Evolutionary conservation across 2,329 filamentous ascomycete species (phyloP), one percentile per base, ranked within the genome.

Genomic region (Xylariomycetidae sp.): DNA sequence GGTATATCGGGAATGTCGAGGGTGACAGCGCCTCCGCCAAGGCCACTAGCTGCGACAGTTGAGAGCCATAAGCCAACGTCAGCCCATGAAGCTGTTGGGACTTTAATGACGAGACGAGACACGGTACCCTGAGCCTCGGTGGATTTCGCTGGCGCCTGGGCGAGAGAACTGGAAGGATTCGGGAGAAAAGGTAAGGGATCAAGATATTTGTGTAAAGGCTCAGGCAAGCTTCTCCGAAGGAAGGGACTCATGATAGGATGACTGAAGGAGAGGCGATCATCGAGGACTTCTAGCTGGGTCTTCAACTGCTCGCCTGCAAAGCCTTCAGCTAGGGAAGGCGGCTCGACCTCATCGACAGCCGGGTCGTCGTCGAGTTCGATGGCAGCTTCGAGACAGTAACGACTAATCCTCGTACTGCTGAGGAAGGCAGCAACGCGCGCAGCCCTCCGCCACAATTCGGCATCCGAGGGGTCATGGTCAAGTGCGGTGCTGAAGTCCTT

Each of bases 281-380:
- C 62, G 2, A 82, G 57, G 3, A 75, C 55, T 15, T 67, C 45
- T 5, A 82, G 62, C 27, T 75, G 65, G 19, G 68, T 58, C 42
- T 74, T 80, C 30, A 83, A 54, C 48, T 81, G 73, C 46, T 79
- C 72, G 4, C 79, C 79, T 0, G 78, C 77, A 39, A 80, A 70
- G 0, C 68, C 74, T 47, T 83, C 79, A 26, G 77, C 76, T 11
- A 82, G 58, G 1, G 77, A 80, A 0, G 74, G 74, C 0, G 79
- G 78, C 19, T 78, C 71, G 10, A 82, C 70, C 41, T 82, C 77
- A 17, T 69, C 67, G 2, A 80, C 62, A 3, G 77, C 67, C 0
- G 79, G 79, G 44, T 83, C 79, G 48, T 83, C 79, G 42, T 83
- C 79, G 23, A 82, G 59, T 53, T 83, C 79, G 19, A 83, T 73